These are phyloP conservation scores for Ormosia semicastrata DNA, from an alignment of 306 rosid genomes.

Conservation along the genomic window DNA sequence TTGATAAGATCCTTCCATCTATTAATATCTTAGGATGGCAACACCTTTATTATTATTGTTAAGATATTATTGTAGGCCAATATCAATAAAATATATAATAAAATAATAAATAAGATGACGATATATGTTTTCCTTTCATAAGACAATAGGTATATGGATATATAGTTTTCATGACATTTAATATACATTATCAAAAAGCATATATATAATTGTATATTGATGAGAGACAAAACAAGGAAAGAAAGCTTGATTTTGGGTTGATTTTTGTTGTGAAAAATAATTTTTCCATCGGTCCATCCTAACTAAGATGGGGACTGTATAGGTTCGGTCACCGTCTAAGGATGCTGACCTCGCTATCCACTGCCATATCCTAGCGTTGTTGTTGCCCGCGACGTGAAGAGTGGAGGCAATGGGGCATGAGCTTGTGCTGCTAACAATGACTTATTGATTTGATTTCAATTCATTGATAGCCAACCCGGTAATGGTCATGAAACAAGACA, in stretches of 20 bases:
- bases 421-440: neutral
- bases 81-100: no score
- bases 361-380: neutral
- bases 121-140: no score
- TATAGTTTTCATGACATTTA: no score
- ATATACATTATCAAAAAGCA: neutral
- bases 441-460: neutral
- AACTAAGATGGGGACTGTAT: neutral
- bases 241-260: neutral
- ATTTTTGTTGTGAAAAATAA: neutral
- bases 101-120: no score
- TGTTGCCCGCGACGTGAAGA: neutral
- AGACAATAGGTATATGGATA: no score
- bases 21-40: no score
- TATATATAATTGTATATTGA: neutral
- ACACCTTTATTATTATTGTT: no score
- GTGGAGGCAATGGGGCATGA: neutral
- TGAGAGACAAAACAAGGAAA: neutral
- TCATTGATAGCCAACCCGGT: neutral
- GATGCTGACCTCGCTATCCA: slow-evolving; percentile 2
- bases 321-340: neutral
- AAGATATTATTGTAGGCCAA: no score
- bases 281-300: neutral
- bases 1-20: no score
- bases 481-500: slow-evolving; percentile 20